Evolutionary conservation across 768 basidiomycete species (phyloP).

Genomic region (Cantharellus anzutake): DNA sequence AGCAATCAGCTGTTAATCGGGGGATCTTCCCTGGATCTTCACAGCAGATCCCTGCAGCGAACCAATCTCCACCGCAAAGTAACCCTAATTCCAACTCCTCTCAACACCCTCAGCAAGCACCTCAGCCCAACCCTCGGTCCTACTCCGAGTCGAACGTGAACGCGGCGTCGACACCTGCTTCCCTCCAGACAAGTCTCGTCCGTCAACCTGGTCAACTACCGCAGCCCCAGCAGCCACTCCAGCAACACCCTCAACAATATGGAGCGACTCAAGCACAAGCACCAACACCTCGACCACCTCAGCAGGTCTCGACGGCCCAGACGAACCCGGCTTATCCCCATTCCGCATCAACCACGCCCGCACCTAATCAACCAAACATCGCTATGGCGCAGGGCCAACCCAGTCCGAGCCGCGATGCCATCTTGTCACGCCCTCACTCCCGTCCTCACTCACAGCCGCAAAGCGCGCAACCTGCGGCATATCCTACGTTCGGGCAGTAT

Average conservation of each 20-base stretch:
- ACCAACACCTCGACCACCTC: not conserved
- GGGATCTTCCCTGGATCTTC: not conserved
- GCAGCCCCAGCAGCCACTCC: not conserved
- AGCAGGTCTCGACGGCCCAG: not conserved
- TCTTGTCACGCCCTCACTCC: not conserved
- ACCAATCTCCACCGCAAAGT: not conserved
- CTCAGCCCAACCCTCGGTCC: not conserved
- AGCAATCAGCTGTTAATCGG: too few relatives aligned
- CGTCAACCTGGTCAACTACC: not conserved
- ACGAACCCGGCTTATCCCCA: not conserved
- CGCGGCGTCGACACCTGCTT: not conserved
- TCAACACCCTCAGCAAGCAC: not conserved
- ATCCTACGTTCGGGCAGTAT: not conserved
- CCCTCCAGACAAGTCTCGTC: not conserved
- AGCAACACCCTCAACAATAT: conserved; percentile 5
- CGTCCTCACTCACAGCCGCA: not conserved
- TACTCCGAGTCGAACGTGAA: not conserved
- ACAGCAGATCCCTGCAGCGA: not conserved
- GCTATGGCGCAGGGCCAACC: not conserved
- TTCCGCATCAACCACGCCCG: not conserved
- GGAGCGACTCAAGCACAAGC: not conserved
- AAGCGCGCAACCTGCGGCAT: not conserved
- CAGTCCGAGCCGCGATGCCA: not conserved
- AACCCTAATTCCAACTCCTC: not conserved
- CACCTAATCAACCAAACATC: not conserved